Evolutionary conservation across 2,329 filamentous ascomycete species (phyloP).

Genomic region (Hypomyces rosellus): DNA sequence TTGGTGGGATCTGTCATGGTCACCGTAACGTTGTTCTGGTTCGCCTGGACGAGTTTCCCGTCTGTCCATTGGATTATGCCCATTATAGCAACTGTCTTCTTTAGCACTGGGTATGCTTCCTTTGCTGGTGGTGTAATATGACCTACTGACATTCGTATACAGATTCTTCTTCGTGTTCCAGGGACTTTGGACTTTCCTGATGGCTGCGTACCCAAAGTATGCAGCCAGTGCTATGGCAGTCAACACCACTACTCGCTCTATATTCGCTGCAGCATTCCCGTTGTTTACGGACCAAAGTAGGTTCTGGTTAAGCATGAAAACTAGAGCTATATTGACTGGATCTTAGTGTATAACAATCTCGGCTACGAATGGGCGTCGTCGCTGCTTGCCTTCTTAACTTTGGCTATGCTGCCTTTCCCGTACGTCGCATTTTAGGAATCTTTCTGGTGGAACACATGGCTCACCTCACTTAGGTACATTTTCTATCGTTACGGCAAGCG

Average conservation of each 20-base stretch:
- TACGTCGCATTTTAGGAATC: too few species aligned
- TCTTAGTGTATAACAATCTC: slow-evolving; percentile 38
- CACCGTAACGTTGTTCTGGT: slow-evolving; percentile 53
- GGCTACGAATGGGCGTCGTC: slow-evolving; percentile 67
- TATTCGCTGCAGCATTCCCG: slow-evolving; percentile 63
- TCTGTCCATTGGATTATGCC: slow-evolving; percentile 47
- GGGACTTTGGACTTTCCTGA: slow-evolving; percentile 53
- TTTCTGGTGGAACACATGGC: too few species aligned
- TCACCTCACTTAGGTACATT: too few species aligned
- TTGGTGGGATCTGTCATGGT: slow-evolving; percentile 49
- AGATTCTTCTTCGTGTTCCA: slow-evolving; percentile 46
- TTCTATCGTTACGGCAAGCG: too few species aligned
- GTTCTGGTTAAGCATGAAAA: too few species aligned
- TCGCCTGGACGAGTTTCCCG: slow-evolving; percentile 51
- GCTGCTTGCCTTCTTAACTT: slow-evolving; percentile 61
- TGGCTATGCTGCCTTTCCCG: slow-evolving; percentile 28
- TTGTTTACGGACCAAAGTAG: slow-evolving; percentile 50
- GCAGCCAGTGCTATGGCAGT: slow-evolving; percentile 65
- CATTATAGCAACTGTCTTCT: slow-evolving; percentile 27
- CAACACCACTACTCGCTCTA: slow-evolving; percentile 59
- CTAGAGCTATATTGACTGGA: too few species aligned
- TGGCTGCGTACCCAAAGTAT: slow-evolving; percentile 62
- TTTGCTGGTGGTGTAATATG: too few species aligned
- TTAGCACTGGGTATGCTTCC: slow-evolving; percentile 45
- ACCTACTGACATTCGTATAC: too few species aligned